Percentiles rank a stretch among this genome's conserved stretches.
Evolutionary conservation across 768 basidiomycete species (phyloP).

Genomic region (Lactarius sp.): DNA sequence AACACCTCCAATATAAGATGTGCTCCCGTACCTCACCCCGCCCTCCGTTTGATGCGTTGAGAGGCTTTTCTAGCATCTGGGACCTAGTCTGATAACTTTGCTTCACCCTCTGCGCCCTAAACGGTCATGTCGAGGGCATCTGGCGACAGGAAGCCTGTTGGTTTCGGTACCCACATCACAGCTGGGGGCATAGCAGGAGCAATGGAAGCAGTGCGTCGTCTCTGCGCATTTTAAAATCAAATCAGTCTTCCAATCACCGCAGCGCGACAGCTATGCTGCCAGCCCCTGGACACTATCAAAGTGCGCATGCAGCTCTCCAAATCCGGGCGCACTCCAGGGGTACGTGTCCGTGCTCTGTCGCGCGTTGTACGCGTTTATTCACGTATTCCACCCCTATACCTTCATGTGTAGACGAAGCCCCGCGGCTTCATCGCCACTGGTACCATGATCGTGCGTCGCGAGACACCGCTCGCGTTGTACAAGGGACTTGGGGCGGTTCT

Average conservation of each 20-base stretch:
- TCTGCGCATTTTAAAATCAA: not conserved
- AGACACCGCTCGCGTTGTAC: slow-evolving; percentile 94
- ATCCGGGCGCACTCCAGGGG: slow-evolving; percentile 74
- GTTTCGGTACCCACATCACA: slow-evolving; percentile 84
- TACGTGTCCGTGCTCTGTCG: slow-evolving; percentile 41
- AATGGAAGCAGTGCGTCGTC: slow-evolving; percentile 74
- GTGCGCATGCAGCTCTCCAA: slow-evolving; percentile 98
- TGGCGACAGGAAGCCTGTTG: slow-evolving; percentile 67
- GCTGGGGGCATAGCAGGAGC: slow-evolving; percentile 94
- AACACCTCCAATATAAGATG: too few relatives aligned
- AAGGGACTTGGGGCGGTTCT: slow-evolving; percentile 97
- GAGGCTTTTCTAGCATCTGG: too few relatives aligned
- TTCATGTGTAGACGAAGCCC: slow-evolving; percentile 65
- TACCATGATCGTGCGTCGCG: slow-evolving; percentile 76
- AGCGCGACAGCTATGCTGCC: slow-evolving; percentile 62
- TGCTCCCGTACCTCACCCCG: too few relatives aligned
- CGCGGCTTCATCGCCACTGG: slow-evolving; percentile 93
- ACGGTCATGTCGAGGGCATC: slow-evolving; percentile 15
- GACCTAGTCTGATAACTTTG: not conserved
- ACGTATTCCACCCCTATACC: not conserved
- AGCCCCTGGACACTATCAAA: slow-evolving; percentile 98
- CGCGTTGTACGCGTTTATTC: not conserved
- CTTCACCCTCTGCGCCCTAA: not conserved
- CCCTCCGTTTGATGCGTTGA: too few relatives aligned
- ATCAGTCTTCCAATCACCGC: not conserved